Base-by-base conservation (phyloP, 352 stramenopile genomes). In the Phytopythium litorale region DNA sequence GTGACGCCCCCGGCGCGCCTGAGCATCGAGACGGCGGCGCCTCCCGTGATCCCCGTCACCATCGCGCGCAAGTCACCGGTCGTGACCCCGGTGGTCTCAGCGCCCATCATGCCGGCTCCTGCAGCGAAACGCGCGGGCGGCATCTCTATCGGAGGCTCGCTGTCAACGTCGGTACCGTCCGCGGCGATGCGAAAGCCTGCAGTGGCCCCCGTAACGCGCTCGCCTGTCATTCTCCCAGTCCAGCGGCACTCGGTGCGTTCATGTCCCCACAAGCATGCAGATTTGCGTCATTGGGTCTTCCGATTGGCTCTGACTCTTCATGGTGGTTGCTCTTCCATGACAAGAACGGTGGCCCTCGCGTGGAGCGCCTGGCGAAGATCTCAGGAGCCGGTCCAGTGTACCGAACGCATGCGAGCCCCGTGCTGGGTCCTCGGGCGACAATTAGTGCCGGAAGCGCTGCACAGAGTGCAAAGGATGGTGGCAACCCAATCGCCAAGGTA, bases 301-400 rank as follows among this genome's bases (percentile, higher is more conserved):
- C 2, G 9, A 23, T 46, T 18, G 0, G 23, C 13, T 18, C 21
- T 53, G 16, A 51, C 38, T 6, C 9, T 15, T 16, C 5, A 3
- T 42, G 38, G 3, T 15, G 7, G 13, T n/a, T 19, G 13, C 43
- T 50, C 7, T 49, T 19, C 3, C 19, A 67, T 60, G 62, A 68
- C 38, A 64, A 71, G 38, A 51, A 40, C 15, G 19, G 12, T 0
- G 53, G 28, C 7, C 28, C 58, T 21, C 61, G 64, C 49, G 69
- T 83, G 1, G 81, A 91, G 61, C 76, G 82, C 23, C 71, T 91
- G 19, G 68, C 75, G 0, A 89, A 89, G 71, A 91, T 89, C 38
- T 79, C 78, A 37, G 84, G 77, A 12, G 67, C 74, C 0, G 65
- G 65, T 1, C 72, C 76, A 32, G 60, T 81, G 23, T 81, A 81